Evolutionary conservation across 805 yeast genomes (phyloP).

Genomic region (Sungouiozyma ichnusensis): DNA sequence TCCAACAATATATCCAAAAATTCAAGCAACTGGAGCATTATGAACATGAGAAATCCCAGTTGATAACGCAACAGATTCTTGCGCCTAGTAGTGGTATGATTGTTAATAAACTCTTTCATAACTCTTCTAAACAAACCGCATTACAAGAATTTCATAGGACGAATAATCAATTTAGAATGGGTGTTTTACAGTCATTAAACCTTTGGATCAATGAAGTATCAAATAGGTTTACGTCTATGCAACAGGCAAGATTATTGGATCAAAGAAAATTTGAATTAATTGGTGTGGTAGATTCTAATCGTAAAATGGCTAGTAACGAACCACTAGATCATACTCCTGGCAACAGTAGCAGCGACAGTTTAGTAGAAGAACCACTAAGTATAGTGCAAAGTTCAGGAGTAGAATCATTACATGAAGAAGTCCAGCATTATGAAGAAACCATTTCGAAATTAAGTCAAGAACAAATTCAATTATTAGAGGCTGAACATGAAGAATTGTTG

Average conservation of each 20-base stretch:
- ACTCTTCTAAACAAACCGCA: not conserved
- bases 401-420: conserved; percentile 24
- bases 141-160: conserved; percentile 26
- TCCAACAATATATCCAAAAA: conserved; percentile 43
- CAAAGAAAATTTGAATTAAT: conserved; percentile 29
- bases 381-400: conserved; percentile 21
- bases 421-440: conserved; percentile 30
- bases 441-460: conserved; percentile 33
- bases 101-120: conserved; percentile 20
- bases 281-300: conserved; percentile 14
- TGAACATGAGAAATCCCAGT: conserved; percentile 35
- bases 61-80: conserved; percentile 18
- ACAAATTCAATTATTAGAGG: conserved; percentile 46
- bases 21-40: conserved; percentile 40
- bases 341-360: not conserved
- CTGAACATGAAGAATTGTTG: conserved; percentile 48
- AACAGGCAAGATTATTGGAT: conserved; percentile 34
- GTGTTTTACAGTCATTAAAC: conserved; percentile 40
- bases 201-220: conserved; percentile 35
- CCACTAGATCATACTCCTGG: not conserved
- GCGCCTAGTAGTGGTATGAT: conserved; percentile 13
- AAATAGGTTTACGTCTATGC: conserved; percentile 38
- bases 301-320: not conserved
- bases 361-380: conserved; percentile 7
- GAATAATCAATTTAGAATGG: conserved; percentile 36